Evolutionary conservation across 1,139 yeast genomes (phyloP).

Genomic region (Geotrichum candidum): DNA sequence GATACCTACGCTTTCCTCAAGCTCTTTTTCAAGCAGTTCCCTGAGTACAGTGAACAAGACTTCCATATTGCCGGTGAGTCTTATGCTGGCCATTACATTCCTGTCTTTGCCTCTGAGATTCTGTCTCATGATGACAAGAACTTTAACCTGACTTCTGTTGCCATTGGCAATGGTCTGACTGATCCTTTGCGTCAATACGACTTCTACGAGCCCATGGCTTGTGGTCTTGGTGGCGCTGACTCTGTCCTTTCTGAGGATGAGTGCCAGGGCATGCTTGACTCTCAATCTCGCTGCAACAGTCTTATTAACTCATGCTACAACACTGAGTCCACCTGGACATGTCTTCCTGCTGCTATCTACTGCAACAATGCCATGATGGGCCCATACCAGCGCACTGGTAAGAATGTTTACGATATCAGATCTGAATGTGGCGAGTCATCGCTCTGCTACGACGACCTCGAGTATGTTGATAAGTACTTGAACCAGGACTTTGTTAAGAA

Average conservation of each 20-base stretch:
- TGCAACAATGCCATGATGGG: constrained; percentile 55
- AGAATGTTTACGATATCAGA: constrained; percentile 67
- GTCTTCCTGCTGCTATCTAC: constrained; percentile 68
- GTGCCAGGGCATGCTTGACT: constrained; percentile 51
- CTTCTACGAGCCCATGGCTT: constrained; percentile 75
- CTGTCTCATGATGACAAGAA: constrained; percentile 54
- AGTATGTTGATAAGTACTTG: constrained; percentile 51
- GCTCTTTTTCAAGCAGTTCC: constrained; percentile 69
- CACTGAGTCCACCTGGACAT: constrained; percentile 44
- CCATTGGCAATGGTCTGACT: constrained; percentile 82
- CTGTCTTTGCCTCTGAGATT: constrained; percentile 70
- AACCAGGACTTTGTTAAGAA: constrained; percentile 54
- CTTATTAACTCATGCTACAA: constrained; percentile 52
- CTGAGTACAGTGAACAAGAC: constrained; percentile 48
- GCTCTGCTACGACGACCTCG: constrained; percentile 55
- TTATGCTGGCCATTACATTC: constrained; percentile 84
- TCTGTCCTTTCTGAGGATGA: constrained; percentile 56
- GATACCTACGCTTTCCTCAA: constrained; percentile 77
- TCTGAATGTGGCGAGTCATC: constrained; percentile 48
- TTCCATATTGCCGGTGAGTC: constrained; percentile 88
- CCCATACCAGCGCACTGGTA: constrained; percentile 54
- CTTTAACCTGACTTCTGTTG: constrained; percentile 61
- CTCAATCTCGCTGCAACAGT: constrained; percentile 53
- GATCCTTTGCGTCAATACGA: constrained; percentile 66
- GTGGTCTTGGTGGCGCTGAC: constrained; percentile 74